Evolutionary conservation across 345 rosid species (phyloP).

Genomic region (Acer campestre): DNA sequence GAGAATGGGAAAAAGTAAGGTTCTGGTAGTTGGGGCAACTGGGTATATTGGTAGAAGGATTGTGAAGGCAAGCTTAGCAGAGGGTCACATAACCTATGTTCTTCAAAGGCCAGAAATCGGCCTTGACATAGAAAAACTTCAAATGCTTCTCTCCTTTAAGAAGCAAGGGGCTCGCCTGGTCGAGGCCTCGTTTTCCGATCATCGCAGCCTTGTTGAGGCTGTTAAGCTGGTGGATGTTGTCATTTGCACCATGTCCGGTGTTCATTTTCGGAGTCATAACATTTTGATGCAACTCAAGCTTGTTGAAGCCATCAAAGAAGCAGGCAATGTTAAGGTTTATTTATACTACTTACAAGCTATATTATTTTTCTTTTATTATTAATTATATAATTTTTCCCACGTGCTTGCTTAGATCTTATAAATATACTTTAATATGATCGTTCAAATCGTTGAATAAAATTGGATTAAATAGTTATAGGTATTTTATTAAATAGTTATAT

Average conservation of each 20-base stretch:
- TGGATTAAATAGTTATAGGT: too few relatives aligned
- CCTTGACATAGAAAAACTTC: slow-evolving; percentile 65
- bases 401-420: too few relatives aligned
- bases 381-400: too few relatives aligned
- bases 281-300: slow-evolving; percentile 57
- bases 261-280: slow-evolving; percentile 58
- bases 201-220: slow-evolving; percentile 47
- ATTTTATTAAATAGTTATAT: neutral
- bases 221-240: slow-evolving; percentile 61
- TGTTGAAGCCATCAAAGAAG: slow-evolving; percentile 67
- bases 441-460: too few relatives aligned
- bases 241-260: slow-evolving; percentile 68
- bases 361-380: neutral
- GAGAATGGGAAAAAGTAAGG: slow-evolving; percentile 44
- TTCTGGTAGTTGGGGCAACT: slow-evolving; percentile 65
- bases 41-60: slow-evolving; percentile 65
- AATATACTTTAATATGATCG: too few relatives aligned
- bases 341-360: neutral
- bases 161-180: slow-evolving; percentile 53
- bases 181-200: slow-evolving; percentile 52
- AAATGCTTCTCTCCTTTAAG: slow-evolving; percentile 50
- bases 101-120: slow-evolving; percentile 62
- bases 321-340: slow-evolving; percentile 63
- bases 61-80: slow-evolving; percentile 55
- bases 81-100: slow-evolving; percentile 58